Percentiles rank a stretch among this genome's conserved stretches.
These are phyloP conservation scores for Globisporangium paroecandrum DNA, from an alignment of 352 stramenopile genomes.

Conservation along the genomic window DNA sequence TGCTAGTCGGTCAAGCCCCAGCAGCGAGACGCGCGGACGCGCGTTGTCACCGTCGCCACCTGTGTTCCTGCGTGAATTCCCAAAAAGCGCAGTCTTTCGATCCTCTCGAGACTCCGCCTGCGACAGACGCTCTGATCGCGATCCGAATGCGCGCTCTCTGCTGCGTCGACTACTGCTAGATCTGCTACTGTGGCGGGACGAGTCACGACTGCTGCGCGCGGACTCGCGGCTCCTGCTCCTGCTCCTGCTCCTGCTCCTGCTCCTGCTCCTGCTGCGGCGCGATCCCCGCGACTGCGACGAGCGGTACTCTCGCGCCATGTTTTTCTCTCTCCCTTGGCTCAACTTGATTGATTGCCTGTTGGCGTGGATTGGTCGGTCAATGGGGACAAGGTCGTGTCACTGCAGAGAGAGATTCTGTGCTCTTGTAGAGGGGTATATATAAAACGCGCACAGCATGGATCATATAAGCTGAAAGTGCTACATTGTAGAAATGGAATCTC, in stretches of 20 bases:
- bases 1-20: slow-evolving; percentile 65
- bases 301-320: slow-evolving; percentile 21
- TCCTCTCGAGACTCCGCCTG: slow-evolving; percentile 4
- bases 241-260: slow-evolving; percentile 27
- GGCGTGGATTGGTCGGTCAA: background rate
- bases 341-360: background rate
- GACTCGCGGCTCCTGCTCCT: slow-evolving; percentile 24
- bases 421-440: background rate
- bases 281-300: slow-evolving; percentile 8
- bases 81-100: slow-evolving; percentile 25
- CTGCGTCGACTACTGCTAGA: slow-evolving; percentile 9
- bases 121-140: slow-evolving; percentile 5
- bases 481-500: no score
- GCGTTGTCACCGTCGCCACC: background rate
- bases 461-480: no score
- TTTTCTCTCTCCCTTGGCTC: background rate
- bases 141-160: background rate
- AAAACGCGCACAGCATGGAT: no score
- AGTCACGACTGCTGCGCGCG: slow-evolving; percentile 15
- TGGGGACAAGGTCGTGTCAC: background rate
- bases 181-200: slow-evolving; percentile 1
- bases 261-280: slow-evolving; percentile 24
- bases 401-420: background rate
- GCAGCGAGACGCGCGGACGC: slow-evolving; percentile 26
- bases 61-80: slow-evolving; percentile 14